Evolutionary conservation across 2,329 filamentous ascomycete species (phyloP), one percentile per base, ranked within the genome.

Genomic region (Chrysoporthe puriensis): DNA sequence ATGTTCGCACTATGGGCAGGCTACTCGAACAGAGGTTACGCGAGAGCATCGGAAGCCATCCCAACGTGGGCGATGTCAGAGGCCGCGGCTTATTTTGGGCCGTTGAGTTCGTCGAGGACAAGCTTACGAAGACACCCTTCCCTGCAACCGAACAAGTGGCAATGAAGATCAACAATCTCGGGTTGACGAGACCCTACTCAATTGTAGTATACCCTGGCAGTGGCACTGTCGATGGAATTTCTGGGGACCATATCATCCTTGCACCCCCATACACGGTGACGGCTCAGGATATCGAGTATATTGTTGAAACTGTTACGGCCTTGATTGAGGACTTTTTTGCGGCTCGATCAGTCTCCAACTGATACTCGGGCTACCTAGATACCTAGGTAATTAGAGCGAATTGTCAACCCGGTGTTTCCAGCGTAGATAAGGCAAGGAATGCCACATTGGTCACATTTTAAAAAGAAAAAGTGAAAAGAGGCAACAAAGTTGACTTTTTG

Each of bases 211-310:
- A 92, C 74, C 87, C 88, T 1, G 89, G 89, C 0, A 79, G 79
- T 0, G 90, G 90, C 1, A 88, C 87, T 0, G 85, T 81, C 0
- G 88, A 84, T 71, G 83, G 91, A 57, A 81, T 85, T 1, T 74
- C 75, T 1, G 91, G 91, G 11, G 91, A 94, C 73, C 90, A 92
- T 75, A 80, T 93, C 46, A 82, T 94, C 36, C 73, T 94, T 13
- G 86, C 90, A 1, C 91, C 91, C 5, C 84, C 91, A 0, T 93
- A 88, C 77, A 92, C 86, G 57, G 82, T 90, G 32, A 87, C 83
- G 0, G 77, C 78, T 56, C 80, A 80, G 8, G 87, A 91, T 26
- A 79, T 91, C 63, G 81, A 86, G 64, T 75, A 77, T 44, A 85
- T 91, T 61, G 87, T 87, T 2, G 78, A 83, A 21, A 81, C 78